Conservation (phyloP, 108 stramenopile genomes). For the Asterionellopsis glacialis region DNA sequence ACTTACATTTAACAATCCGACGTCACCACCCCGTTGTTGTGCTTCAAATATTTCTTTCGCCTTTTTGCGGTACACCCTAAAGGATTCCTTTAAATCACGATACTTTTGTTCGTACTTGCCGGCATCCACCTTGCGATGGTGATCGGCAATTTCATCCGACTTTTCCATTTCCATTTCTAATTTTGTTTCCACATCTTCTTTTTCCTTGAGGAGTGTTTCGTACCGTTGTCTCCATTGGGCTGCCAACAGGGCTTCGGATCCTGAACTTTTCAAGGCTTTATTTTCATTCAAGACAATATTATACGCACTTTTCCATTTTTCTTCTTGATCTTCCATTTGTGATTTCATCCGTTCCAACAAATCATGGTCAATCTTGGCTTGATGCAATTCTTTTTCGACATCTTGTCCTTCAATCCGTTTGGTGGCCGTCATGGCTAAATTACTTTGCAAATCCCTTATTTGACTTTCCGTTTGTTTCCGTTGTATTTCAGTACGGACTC, state of each 20-base stretch:
- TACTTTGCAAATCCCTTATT: conserved; percentile 70
- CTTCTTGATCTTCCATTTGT: conserved; percentile 78
- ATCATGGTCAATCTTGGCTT: conserved; percentile 46
- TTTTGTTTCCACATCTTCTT: conserved; percentile 63
- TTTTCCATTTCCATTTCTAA: conserved; percentile 54
- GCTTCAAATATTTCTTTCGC: conserved; percentile 90
- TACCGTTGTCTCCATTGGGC: conserved; percentile 92
- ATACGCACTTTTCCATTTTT: conserved; percentile 87
- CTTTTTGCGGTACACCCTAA: conserved; percentile 84
- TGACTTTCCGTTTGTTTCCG: conserved; percentile 75
- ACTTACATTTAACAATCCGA: conserved; percentile 7
- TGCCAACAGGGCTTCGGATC: conserved; percentile 85
- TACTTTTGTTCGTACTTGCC: conserved; percentile 85
- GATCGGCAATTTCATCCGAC: conserved; percentile 32
- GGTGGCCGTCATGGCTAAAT: conserved; percentile 60
- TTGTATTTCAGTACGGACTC: conserved; percentile 77
- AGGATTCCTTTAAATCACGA: conserved; percentile 86
- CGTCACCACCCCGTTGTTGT: conserved; percentile 56
- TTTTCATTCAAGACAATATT: conserved; percentile 78
- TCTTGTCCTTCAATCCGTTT: conserved; percentile 70
- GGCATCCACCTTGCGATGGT: conserved; percentile 32
- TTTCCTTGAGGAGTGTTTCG: conserved; percentile 77
- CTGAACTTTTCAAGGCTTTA: conserved; percentile 72
- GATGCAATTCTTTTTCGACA: conserved; percentile 34
- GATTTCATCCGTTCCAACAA: conserved; percentile 42